These are phyloP conservation scores for Choiromyces venosus DNA, from an alignment of 495 filamentous ascomycete species.

Conservation along the genomic window DNA sequence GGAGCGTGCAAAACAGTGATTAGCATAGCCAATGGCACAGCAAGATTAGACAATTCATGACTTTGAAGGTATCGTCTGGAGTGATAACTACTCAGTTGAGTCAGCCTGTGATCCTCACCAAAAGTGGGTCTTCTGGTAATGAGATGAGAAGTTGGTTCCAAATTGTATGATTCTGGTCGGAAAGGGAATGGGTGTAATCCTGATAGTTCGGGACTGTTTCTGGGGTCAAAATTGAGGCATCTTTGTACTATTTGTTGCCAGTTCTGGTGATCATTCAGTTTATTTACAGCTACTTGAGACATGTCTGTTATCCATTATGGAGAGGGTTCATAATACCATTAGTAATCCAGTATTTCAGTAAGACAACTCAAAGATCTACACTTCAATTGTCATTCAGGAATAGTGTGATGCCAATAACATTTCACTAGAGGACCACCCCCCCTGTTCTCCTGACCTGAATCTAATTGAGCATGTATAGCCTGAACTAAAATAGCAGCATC, in stretches of 20 bases:
- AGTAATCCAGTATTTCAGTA: too few species aligned
- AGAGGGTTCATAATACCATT: too few species aligned
- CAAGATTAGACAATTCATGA: constrained; percentile 5
- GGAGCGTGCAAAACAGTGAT: neutral
- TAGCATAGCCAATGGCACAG: neutral
- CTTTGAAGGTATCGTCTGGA: constrained; percentile 27
- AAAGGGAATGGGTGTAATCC: constrained; percentile 8
- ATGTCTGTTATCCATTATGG: neutral
- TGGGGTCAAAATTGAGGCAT: constrained; percentile 8
- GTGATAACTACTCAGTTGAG: constrained; percentile 27
- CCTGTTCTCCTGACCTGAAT: too few species aligned
- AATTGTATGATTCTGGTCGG: constrained; percentile 11
- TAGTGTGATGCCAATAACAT: too few species aligned
- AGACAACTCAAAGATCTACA: constrained; percentile 25
- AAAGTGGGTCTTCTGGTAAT: constrained; percentile 18
- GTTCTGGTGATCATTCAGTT: neutral
- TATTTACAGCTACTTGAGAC: constrained; percentile 12
- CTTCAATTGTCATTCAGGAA: too few species aligned
- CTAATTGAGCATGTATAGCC: too few species aligned
- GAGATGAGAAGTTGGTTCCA: constrained; percentile 10
- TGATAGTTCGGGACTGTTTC: constrained; percentile 26
- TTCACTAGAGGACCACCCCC: too few species aligned
- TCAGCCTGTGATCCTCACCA: constrained; percentile 1
- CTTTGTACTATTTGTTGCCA: constrained; percentile 9
- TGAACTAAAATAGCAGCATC: too few species aligned